Percentiles rank a stretch among this genome's conserved stretches.
Evolutionary conservation across 1,139 yeast species (phyloP).

Genomic region (Martiniozyma asiatica): DNA sequence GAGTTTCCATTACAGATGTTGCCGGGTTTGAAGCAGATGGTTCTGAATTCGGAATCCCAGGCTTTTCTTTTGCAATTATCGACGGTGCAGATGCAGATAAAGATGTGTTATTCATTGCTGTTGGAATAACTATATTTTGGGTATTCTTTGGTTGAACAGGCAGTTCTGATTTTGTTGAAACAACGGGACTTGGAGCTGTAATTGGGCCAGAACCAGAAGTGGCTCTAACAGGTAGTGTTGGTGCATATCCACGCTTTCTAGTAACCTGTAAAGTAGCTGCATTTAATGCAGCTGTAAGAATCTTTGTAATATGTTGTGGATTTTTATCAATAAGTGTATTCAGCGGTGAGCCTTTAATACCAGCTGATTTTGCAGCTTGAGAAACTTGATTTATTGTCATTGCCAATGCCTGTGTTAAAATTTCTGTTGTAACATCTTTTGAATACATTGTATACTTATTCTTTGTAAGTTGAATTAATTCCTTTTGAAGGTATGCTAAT

Average conservation of each 20-base stretch:
- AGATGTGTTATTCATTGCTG: no score
- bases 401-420: slow-evolving; percentile 84
- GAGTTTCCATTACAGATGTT: no score
- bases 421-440: slow-evolving; percentile 63
- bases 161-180: slow-evolving; percentile 1
- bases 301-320: slow-evolving; percentile 75
- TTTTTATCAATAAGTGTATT: slow-evolving; percentile 75
- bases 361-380: slow-evolving; percentile 76
- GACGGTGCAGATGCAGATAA: slow-evolving; percentile 7
- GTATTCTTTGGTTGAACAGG: neutral
- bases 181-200: no score
- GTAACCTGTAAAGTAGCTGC: slow-evolving; percentile 62
- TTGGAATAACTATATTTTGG: no score
- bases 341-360: slow-evolving; percentile 70
- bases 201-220: no score
- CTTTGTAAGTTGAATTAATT: slow-evolving; percentile 54
- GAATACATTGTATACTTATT: slow-evolving; percentile 52
- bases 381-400: slow-evolving; percentile 86
- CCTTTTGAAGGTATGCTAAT: slow-evolving; percentile 58
- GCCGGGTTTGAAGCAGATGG: neutral
- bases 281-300: slow-evolving; percentile 72
- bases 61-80: slow-evolving; percentile 2
- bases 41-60: neutral
- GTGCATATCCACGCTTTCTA: slow-evolving; percentile 23
- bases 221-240: no score